phyloP scores from a whole-genome alignment of 225 moss, liverwort and hornwort species.

The Marchantia paleacea region DNA sequence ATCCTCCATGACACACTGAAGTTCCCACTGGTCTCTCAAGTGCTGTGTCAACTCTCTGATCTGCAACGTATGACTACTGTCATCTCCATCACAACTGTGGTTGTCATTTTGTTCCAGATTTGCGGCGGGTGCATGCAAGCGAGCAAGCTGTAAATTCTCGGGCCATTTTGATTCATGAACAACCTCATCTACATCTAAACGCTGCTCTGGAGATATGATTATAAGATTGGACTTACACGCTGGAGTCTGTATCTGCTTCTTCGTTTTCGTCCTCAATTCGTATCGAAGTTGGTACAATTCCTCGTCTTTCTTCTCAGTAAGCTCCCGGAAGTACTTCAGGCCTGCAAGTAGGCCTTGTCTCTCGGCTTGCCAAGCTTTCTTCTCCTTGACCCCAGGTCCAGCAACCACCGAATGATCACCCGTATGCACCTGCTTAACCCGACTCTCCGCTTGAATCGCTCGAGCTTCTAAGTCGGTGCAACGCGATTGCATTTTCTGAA shows the following conservation, averaged over 20 bases:
- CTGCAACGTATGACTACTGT: slow-evolving; percentile 3
- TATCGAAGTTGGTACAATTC: slow-evolving; percentile 18
- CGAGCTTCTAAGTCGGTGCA: slow-evolving; percentile 35
- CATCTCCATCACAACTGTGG: slow-evolving; percentile 13
- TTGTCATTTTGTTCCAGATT: slow-evolving; percentile 5
- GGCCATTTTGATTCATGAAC: slow-evolving; percentile 10
- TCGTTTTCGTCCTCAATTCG: slow-evolving; percentile 15
- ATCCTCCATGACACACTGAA: slow-evolving; percentile 41
- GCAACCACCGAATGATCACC: neutral
- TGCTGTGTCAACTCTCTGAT: slow-evolving; percentile 27
- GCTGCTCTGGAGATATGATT: neutral
- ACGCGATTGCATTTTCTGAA: slow-evolving; percentile 28
- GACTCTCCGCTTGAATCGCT: slow-evolving; percentile 19
- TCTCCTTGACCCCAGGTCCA: neutral
- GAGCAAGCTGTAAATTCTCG: neutral
- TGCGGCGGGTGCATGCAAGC: neutral
- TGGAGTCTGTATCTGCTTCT: slow-evolving; percentile 13
- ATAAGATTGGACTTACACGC: slow-evolving; percentile 14
- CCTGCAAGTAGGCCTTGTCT: slow-evolving; percentile 17
- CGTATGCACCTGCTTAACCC: neutral
- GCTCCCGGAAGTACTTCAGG: slow-evolving; percentile 8
- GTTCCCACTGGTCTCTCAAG: slow-evolving; percentile 39
- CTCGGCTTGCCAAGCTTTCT: slow-evolving; percentile 20
- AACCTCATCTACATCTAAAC: neutral
- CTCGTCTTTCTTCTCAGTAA: slow-evolving; percentile 25